Base-by-base conservation (phyloP, 2,329 filamentous ascomycete species). In the Colletotrichum eremochloae region DNA sequence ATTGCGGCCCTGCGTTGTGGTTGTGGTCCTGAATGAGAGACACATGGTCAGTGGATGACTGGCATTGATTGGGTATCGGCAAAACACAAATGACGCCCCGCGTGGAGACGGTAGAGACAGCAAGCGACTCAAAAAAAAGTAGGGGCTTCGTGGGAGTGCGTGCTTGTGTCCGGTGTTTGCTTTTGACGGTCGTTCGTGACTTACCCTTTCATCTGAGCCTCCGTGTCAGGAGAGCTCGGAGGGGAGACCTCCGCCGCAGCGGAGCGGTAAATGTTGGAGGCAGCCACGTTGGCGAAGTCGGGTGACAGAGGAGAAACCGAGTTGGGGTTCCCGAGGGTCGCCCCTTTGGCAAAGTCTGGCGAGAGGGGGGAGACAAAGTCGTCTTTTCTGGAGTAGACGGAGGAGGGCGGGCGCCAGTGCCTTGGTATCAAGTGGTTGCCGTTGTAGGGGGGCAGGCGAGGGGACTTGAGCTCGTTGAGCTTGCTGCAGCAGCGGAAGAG, bases 181-280 rank as follows among this genome's bases (percentile, higher is more conserved):
- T 62, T 50, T 42, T 58, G 56, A 58, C 36, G 24, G 42, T 63
- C 55, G 52, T 18, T 38, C 5, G 14, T 33, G 46, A 84, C 86
- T 84, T 82, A 88, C 86, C 75, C 79, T 75, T 83, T 71, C 64
- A 77, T 78, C 46, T 78, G 75, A 62, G 80, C 79, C 57, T 79
- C 76, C 12, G 81, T 76, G 68, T 90, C 88, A 33, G 88, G 88
- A 53, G 88, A 90, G 81, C 88, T 90, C 40, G 87, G 87, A 64
- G 88, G 88, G 14, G 88, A 90, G 73, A 90, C 83, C 31, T 83
- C 82, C 77, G 82, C 78, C 56, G 64, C 74, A 46, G 68, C 68
- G 60, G 68, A 68, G 53, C 38, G n/a, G 57, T 74, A 74, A 11
- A 44, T 56, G 53, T 62, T 68, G 50, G 44, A 61, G 73, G 72